These are phyloP conservation scores for Berberis vulgaris DNA, from an alignment of 164 flowering plant species.

Conservation along the genomic window DNA sequence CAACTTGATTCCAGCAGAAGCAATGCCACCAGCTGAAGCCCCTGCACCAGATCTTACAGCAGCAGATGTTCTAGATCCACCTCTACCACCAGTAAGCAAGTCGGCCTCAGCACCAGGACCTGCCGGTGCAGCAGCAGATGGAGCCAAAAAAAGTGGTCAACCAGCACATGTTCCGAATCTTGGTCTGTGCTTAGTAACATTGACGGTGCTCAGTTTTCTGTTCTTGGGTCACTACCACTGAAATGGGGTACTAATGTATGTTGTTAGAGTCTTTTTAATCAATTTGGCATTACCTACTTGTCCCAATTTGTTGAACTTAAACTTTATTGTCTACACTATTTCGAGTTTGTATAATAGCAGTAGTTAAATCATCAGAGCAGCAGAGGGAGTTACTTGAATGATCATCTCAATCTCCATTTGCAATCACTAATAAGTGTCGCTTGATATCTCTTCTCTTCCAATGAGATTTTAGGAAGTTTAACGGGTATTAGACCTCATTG, in stretches of 20 bases:
- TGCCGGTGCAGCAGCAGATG: slow-evolving; percentile 11
- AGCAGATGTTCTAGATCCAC: slow-evolving; percentile 57
- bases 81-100: slow-evolving; percentile 47
- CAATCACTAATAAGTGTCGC: neutral
- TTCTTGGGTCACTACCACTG: neutral
- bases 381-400: too few relatives aligned
- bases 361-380: too few relatives aligned
- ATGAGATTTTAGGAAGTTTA: neutral
- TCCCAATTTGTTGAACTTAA: neutral
- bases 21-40: slow-evolving; percentile 37
- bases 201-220: slow-evolving; percentile 6
- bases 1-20: slow-evolving; percentile 6
- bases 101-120: neutral
- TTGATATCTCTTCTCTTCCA: neutral
- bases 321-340: neutral
- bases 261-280: neutral
- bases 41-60: slow-evolving; percentile 38
- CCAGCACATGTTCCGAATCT: slow-evolving; percentile 16
- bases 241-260: slow-evolving; percentile 8
- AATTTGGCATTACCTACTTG: neutral
- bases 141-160: slow-evolving; percentile 13
- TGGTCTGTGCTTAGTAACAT: slow-evolving; percentile 21
- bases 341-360: neutral
- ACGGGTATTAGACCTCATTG: too few relatives aligned
- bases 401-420: too few relatives aligned